These are phyloP conservation scores for Cladosporium oxysporum DNA, from an alignment of 2,329 filamentous ascomycete species.

Conservation along the genomic window DNA sequence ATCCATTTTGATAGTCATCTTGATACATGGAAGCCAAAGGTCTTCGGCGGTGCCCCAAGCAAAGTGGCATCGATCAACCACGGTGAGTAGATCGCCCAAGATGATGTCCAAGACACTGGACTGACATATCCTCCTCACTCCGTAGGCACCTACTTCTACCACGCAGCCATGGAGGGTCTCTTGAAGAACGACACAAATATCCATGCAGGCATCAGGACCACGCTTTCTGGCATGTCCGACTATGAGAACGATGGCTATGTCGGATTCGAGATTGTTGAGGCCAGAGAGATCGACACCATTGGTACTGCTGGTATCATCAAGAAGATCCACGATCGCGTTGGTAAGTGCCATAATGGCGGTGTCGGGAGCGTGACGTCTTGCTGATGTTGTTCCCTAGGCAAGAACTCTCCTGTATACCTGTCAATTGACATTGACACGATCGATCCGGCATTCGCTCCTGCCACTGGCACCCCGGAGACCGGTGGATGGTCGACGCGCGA, in stretches of 20 bases:
- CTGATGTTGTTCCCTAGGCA: constrained; percentile 23
- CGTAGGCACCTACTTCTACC: constrained; percentile 61
- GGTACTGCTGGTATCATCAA: constrained; percentile 72
- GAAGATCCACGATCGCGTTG: constrained; percentile 73
- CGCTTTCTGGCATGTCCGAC: constrained; percentile 73
- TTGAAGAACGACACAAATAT: constrained; percentile 82
- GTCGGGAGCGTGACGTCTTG: neutral
- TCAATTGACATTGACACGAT: constrained; percentile 86
- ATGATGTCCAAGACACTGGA: neutral
- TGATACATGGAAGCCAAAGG: constrained; percentile 75
- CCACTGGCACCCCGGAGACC: constrained; percentile 74
- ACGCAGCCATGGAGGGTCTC: constrained; percentile 75
- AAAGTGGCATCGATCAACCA: constrained; percentile 79
- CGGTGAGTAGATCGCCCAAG: constrained; percentile 64
- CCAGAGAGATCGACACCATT: constrained; percentile 68
- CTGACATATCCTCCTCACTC: neutral
- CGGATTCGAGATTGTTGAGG: constrained; percentile 80
- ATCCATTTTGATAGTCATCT: constrained; percentile 66
- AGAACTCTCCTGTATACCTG: constrained; percentile 73
- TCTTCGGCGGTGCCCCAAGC: constrained; percentile 79
- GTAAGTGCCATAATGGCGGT: constrained; percentile 41
- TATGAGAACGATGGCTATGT: constrained; percentile 86
- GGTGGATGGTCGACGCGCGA: constrained; percentile 75
- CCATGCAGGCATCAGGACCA: constrained; percentile 84
- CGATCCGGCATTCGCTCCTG: constrained; percentile 78